Conservation (phyloP, 108 stramenopile genomes). For the Cylindrotheca fusiformis region DNA sequence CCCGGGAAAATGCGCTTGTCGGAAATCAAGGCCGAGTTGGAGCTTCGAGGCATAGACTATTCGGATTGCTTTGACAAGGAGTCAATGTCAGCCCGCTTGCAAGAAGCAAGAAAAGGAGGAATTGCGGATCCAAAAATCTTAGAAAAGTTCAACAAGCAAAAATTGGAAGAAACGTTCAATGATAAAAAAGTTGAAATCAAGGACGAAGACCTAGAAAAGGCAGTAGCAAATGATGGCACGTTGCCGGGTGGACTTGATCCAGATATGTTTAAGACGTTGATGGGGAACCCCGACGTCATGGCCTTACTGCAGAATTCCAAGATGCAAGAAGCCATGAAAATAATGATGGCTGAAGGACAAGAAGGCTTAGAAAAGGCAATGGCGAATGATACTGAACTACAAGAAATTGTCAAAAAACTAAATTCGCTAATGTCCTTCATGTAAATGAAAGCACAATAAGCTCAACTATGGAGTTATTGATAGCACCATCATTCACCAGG, state of each 20-base stretch:
- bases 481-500: no score
- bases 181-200: constrained; percentile 37
- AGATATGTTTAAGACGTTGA: constrained; percentile 42
- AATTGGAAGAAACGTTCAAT: constrained; percentile 31
- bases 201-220: constrained; percentile 39
- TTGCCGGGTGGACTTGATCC: constrained; percentile 63
- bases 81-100: constrained; percentile 35
- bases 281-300: constrained; percentile 53
- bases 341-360: constrained; percentile 55
- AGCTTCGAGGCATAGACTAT: constrained; percentile 41
- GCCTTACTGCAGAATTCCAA: constrained; percentile 49
- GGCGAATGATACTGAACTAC: constrained; percentile 44
- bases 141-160: constrained; percentile 48
- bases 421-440: background rate
- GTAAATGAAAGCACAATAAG: constrained; percentile 1
- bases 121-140: constrained; percentile 53
- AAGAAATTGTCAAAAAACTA: constrained; percentile 45
- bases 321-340: constrained; percentile 67
- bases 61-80: constrained; percentile 73
- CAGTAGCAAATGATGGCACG: constrained; percentile 48
- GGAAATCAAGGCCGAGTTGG: constrained; percentile 66
- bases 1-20: constrained; percentile 61
- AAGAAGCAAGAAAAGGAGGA: constrained; percentile 42
- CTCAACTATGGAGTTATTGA: background rate
- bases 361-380: constrained; percentile 48